Percentiles rank a stretch among this genome's conserved stretches.
These are phyloP conservation scores for Stagonosporopsis rhizophila DNA, from an alignment of 2,329 filamentous ascomycete genomes.

Conservation along the genomic window DNA sequence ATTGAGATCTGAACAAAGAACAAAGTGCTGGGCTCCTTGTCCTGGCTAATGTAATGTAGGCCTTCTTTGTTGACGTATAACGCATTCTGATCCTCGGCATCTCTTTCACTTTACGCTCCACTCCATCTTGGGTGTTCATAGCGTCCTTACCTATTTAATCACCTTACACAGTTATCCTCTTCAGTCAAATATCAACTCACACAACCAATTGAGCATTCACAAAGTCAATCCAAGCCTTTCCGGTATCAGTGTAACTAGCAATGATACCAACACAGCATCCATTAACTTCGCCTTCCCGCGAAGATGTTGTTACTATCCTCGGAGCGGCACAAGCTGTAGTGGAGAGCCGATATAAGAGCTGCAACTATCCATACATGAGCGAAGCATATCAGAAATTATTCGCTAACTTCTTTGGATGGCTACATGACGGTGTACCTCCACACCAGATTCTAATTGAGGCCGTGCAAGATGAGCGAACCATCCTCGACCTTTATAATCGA, in stretches of 20 bases:
- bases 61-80: neutral
- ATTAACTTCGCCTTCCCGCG: neutral
- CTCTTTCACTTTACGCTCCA: neutral
- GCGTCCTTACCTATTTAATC: neutral
- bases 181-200: neutral
- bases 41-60: neutral
- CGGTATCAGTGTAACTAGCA: neutral
- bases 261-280: neutral
- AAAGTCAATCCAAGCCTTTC: neutral
- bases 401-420: neutral
- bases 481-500: constrained; percentile 4
- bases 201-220: neutral
- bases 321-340: neutral
- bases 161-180: neutral
- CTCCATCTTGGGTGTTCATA: neutral
- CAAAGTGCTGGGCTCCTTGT: neutral
- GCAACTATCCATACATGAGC: neutral
- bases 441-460: neutral
- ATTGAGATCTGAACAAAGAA: neutral
- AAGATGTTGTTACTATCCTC: neutral
- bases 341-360: neutral
- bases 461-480: constrained; percentile 6
- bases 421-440: neutral
- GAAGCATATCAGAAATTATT: neutral
- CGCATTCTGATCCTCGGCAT: neutral